Evolutionary conservation across 306 rosid genomes (phyloP), one percentile per base, ranked within the genome.

Genomic region (Acacia crassicarpa): DNA sequence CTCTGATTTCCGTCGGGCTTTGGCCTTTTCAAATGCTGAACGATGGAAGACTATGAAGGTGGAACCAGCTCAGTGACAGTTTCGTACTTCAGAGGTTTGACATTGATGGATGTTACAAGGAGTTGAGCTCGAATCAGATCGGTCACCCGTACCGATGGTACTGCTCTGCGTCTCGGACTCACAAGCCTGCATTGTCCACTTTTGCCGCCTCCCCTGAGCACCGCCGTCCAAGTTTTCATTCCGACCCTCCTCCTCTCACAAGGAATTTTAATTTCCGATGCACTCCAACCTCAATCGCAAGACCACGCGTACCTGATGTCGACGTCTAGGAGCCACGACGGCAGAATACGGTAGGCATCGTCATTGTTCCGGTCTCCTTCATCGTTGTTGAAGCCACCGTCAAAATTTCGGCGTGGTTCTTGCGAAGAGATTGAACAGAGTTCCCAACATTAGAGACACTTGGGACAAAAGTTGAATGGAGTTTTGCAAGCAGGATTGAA

Each of bases 371-470:
- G 86, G 2, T 74, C 89, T 0, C 86, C 97, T 2, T 84, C 90
- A 5, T 93, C 93, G 59, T 92, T 94, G 0, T 91, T 88, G 65
- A 49, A 89, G 78, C 87, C 98, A 32, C 87, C 84, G 53, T 87
- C 95, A 5, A 90, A 89, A 82, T 85, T 89, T 15, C 92, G 10
- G 97, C 92, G 67, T 76, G 93, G 88, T 95, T 95, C 85, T 95
- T 95, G 30, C 98, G 90, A 33, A 95, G 84, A 0, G 98, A 95
- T 72, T 83, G 90, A 4, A 95, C 95, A 22, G 99, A 93, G 89
- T 95, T 95, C 0, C 99, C 98, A 3, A 93, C 94, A 14, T 87
- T 82, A 6, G 8, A 20, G 97, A 89, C 99, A 95, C 25, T 90
- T 76, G 6, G 98, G 98, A 73, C 98, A 93, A 5, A 92, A 38